These are phyloP conservation scores for Moniliella sp. DNA, from an alignment of 1,284 basidiomycete genomes.

Conservation along the genomic window DNA sequence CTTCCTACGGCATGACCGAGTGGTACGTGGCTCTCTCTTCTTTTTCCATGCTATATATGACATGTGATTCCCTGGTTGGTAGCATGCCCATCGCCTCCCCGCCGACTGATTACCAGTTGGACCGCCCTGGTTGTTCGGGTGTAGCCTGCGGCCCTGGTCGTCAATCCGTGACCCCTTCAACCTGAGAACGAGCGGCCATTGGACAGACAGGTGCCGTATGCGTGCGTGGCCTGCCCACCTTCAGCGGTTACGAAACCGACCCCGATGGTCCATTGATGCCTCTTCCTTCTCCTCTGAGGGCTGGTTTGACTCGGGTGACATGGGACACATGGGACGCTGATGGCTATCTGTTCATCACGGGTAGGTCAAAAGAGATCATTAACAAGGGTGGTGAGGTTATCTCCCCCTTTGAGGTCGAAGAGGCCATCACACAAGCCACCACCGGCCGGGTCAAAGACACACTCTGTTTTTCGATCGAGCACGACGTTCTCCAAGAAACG, in stretches of 20 bases:
- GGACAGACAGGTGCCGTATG: conserved; percentile 30
- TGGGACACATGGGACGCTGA: conserved; percentile 34
- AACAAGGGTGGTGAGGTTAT: conserved; percentile 34
- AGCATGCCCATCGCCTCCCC: conserved; percentile 33
- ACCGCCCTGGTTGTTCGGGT: conserved; percentile 31
- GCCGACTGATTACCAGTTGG: conserved; percentile 30
- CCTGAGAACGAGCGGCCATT: conserved; percentile 21
- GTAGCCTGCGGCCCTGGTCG: conserved; percentile 30
- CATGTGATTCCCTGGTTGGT: background rate
- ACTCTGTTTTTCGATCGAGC: conserved; percentile 31
- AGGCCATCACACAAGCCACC: conserved; percentile 30
- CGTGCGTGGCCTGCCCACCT: conserved; percentile 29
- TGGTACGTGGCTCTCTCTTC: conserved; percentile 4
- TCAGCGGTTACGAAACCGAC: conserved; percentile 27
- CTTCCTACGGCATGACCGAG: conserved; percentile 34
- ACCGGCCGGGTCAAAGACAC: conserved; percentile 32
- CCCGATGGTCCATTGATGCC: conserved; percentile 22
- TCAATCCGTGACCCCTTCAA: conserved; percentile 27
- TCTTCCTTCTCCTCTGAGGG: conserved; percentile 29
- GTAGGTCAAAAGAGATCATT: conserved; percentile 34
- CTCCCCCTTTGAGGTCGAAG: conserved; percentile 34
- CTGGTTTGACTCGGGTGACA: conserved; percentile 33
- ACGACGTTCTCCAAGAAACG: conserved; percentile 31
- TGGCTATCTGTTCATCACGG: conserved; percentile 32
- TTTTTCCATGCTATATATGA: background rate